Evolutionary conservation across 2,329 filamentous ascomycete genomes (phyloP), one percentile per base, ranked within the genome.

Genomic region (Neofusicoccum kwambonambiense): DNA sequence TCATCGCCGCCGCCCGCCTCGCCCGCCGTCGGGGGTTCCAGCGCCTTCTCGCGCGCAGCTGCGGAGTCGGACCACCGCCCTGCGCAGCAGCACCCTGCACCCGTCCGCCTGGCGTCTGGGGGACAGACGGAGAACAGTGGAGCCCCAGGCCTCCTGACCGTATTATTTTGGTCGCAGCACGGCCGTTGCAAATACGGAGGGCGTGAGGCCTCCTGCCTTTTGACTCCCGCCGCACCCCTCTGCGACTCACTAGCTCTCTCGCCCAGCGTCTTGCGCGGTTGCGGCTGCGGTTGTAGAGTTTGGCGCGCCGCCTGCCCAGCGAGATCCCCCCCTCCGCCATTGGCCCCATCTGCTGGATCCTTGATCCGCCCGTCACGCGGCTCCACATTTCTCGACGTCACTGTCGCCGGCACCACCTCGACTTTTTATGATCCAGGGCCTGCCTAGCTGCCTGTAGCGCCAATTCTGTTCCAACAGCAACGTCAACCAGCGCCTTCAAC

Each of bases 301-400:
- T 64, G 58, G 42, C 58, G 54, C 39, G 56, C n/a, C 7, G 31
- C 15, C 56, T 19, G 56, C 44, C 56, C 42, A 60, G 56, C 56
- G 19, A 60, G 42, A 60, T 60, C 56, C 56, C 47, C 41, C 27
- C 34, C 56, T 47, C 56, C 56, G 56, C 61, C 61, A 64, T 64
- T 64, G 61, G 61, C 31, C 50, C 37, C 61, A 12, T 6, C 56
- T 31, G 50, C 50, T 54, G 8, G 12, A 61, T 61, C 58, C 58
- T 62, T 51, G 58, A 51, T 35, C 62, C 51, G 41, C 45, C 27
- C 45, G 47, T 41, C 45, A 52, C 47, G 35, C 62, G 44, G 62
- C 62, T 64, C 62, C 62, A 64, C 62, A 50, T 31, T 64, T 64
- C 51, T 64, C 62, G 62, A 64, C 62, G 62, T 64, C 62, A 64